Percentiles rank a stretch among this genome's conserved stretches.
Evolutionary conservation across 257 asterid species (phyloP).

Genomic region (Solanum raphanifolium): DNA sequence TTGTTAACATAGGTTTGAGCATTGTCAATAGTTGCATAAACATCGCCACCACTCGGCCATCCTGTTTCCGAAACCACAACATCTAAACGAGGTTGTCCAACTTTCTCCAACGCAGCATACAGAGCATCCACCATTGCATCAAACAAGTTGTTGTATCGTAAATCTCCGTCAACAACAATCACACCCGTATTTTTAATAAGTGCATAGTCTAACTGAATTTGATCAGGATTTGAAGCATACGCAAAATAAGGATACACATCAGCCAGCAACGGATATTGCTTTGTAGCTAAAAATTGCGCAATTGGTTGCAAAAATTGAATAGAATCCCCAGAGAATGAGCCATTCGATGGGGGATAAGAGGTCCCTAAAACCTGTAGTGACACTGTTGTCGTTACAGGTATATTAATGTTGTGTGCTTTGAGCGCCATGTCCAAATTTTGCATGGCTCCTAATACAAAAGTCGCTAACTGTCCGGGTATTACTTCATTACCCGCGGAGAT

Average conservation of each 20-base stretch:
- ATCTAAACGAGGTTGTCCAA: conserved; percentile 5
- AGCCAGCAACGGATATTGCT: conserved; percentile 16
- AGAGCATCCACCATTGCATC: conserved; percentile 36
- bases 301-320: background rate
- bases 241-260: conserved; percentile 36
- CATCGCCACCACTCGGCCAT: conserved; percentile 45
- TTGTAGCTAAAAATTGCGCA: conserved; percentile 1
- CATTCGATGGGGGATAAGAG: conserved; percentile 34
- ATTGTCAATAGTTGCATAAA: conserved; percentile 14
- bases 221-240: conserved; percentile 2
- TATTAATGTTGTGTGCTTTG: background rate
- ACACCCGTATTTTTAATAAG: background rate
- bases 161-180: background rate
- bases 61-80: conserved; percentile 53
- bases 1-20: conserved; percentile 31
- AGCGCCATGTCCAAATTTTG: conserved; percentile 19
- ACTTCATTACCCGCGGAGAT: conserved; percentile 42
- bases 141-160: conserved; percentile 27
- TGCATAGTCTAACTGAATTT: conserved; percentile 20
- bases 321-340: background rate
- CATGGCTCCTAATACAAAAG: conserved; percentile 23
- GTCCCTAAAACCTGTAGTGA: conserved; percentile 8
- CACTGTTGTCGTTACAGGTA: conserved; percentile 23
- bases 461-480: conserved; percentile 17
- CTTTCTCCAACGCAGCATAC: conserved; percentile 33